Percentiles rank a stretch among this genome's conserved stretches.
Evolutionary conservation across 2,329 filamentous ascomycete species (phyloP).

Genomic region (Chaetoscypha palmicola): DNA sequence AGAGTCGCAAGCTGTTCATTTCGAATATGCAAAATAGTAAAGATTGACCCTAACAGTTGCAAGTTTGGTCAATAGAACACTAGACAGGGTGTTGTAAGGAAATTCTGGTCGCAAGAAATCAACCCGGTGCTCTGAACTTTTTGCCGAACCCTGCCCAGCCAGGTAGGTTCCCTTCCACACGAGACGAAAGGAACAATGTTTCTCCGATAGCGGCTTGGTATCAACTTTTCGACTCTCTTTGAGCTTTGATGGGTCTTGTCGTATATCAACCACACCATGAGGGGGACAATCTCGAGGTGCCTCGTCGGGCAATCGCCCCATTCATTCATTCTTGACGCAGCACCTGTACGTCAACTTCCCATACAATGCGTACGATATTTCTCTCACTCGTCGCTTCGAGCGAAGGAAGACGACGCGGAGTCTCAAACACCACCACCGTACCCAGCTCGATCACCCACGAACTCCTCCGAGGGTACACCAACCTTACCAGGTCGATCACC

Average conservation of each 20-base stretch:
- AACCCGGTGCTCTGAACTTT: constrained; percentile 23
- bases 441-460: not conserved
- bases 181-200: not conserved
- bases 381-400: constrained; percentile 28
- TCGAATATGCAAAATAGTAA: constrained; percentile 10
- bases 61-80: constrained; percentile 7
- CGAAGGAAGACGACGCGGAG: constrained; percentile 13
- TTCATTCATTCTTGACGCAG: too few species aligned
- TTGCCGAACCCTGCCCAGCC: constrained; percentile 17
- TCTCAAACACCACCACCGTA: constrained; percentile 1
- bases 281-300: constrained; percentile 11
- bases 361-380: too few species aligned
- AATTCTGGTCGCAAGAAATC: constrained; percentile 16
- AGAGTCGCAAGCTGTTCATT: constrained; percentile 29
- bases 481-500: constrained; percentile 3
- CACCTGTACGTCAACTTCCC: too few species aligned
- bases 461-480: constrained; percentile 12
- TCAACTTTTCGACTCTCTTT: constrained; percentile 21
- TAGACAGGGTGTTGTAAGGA: constrained; percentile 12
- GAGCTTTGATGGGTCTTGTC: constrained; percentile 1
- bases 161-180: too few species aligned
- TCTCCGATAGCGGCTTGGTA: constrained; percentile 19
- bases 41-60: constrained; percentile 8
- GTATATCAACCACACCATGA: constrained; percentile 9
- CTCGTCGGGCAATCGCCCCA: too few species aligned